Evolutionary conservation across 2,329 filamentous ascomycete species (phyloP).

Genomic region (Cordyceps farinosa): DNA sequence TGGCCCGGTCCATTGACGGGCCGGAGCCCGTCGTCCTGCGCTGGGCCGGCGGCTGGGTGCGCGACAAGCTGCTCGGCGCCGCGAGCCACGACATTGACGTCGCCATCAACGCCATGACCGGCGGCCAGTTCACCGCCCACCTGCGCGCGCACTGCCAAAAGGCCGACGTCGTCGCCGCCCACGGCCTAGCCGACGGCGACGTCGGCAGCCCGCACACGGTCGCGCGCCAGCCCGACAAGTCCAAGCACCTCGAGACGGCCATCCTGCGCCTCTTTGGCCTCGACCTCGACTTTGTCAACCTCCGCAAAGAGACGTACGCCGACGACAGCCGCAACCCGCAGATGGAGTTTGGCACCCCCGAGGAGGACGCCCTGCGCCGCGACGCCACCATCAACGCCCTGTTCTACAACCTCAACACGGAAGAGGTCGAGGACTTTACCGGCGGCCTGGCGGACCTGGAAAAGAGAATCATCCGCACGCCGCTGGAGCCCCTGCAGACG

Average conservation of each 20-base stretch:
- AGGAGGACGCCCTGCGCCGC: conserved; percentile 82
- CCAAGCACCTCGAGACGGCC: conserved; percentile 90
- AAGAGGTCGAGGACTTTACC: conserved; percentile 80
- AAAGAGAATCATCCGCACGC: conserved; percentile 72
- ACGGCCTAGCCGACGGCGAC: conserved; percentile 54
- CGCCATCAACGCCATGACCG: conserved; percentile 82
- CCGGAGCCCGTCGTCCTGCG: conserved; percentile 56
- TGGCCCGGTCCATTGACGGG: conserved; percentile 61
- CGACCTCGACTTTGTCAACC: conserved; percentile 91
- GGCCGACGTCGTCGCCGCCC: conserved; percentile 57
- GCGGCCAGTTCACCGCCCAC: conserved; percentile 67
- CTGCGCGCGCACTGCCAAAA: conserved; percentile 65
- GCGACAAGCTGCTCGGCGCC: conserved; percentile 73
- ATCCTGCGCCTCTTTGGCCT: conserved; percentile 81
- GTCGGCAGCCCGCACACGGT: conserved; percentile 82
- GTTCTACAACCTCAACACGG: conserved; percentile 87
- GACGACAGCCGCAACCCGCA: conserved; percentile 86
- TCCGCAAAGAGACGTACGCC: conserved; percentile 86
- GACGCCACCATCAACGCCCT: conserved; percentile 95
- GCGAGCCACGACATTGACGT: conserved; percentile 79
- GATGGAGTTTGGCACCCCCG: conserved; percentile 89
- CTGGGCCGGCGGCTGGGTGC: conserved; percentile 84
- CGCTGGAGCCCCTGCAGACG: conserved; percentile 82
- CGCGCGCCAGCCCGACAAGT: conserved; percentile 89
- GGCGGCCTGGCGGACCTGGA: conserved; percentile 73